phyloP scores from a whole-genome alignment of 257 asterid species.

The Knoxia roxburghii region DNA sequence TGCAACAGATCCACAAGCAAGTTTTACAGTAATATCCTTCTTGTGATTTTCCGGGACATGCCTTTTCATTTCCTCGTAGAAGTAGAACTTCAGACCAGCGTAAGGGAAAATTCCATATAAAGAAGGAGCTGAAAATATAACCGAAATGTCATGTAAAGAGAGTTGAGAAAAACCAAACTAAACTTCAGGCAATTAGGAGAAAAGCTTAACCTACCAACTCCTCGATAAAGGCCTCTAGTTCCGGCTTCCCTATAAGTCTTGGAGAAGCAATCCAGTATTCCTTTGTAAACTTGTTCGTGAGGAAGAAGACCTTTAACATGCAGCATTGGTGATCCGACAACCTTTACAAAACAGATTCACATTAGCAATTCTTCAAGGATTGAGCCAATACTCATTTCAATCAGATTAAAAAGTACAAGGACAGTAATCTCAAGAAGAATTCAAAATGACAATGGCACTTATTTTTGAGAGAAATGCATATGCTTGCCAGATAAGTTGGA shows the following conservation, averaged over 20 bases:
- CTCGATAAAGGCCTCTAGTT: constrained; percentile 74
- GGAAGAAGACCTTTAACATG: constrained; percentile 32
- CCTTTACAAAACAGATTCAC: constrained; percentile 35
- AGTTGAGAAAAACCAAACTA: background rate
- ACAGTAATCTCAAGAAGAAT: background rate
- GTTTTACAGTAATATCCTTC: constrained; percentile 69
- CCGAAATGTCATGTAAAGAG: constrained; percentile 13
- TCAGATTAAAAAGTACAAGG: background rate
- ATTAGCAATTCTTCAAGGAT: background rate
- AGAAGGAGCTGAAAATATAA: constrained; percentile 62
- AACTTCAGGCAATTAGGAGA: background rate
- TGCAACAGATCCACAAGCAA: constrained; percentile 88
- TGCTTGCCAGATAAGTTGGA: background rate
- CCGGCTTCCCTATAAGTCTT: constrained; percentile 80
- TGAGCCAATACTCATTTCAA: background rate
- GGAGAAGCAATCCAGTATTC: constrained; percentile 81
- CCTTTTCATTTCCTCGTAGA: constrained; percentile 90
- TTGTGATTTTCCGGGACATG: constrained; percentile 64
- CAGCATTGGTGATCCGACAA: constrained; percentile 49
- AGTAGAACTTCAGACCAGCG: constrained; percentile 87
- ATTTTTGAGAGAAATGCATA: background rate
- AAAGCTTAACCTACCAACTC: constrained; percentile 58
- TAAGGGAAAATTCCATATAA: constrained; percentile 91
- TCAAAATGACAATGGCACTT: background rate
- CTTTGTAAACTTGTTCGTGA: constrained; percentile 53